A percentile compares a stretch with the other conserved stretches of the same genome.
These are phyloP conservation scores for Monosporascus sp. DNA, from an alignment of 2,329 filamentous ascomycete species.

Conservation along the genomic window DNA sequence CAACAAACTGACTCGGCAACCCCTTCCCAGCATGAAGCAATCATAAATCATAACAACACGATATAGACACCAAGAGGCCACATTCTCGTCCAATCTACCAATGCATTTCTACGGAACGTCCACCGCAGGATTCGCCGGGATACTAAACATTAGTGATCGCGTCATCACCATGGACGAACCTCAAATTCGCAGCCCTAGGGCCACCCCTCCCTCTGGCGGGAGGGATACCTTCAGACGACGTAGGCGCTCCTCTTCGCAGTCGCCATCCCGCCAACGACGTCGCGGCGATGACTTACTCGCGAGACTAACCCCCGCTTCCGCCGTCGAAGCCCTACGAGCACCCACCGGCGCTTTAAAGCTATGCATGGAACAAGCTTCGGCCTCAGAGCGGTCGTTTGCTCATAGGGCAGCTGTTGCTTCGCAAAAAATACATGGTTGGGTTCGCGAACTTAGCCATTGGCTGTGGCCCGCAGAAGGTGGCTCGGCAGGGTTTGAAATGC, in stretches of 20 bases:
- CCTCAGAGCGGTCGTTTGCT: constrained; percentile 65
- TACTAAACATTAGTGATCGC: constrained; percentile 19
- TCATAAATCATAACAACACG: not conserved
- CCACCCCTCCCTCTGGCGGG: constrained; percentile 30
- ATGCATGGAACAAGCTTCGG: constrained; percentile 59
- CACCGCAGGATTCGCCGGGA: constrained; percentile 9
- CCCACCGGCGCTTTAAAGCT: constrained; percentile 47
- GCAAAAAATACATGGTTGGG: constrained; percentile 67
- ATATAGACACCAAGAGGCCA: constrained; percentile 4
- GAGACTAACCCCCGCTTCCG: constrained; percentile 55
- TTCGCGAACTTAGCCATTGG: constrained; percentile 63
- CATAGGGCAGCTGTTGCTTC: constrained; percentile 65
- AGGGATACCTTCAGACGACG: constrained; percentile 34
- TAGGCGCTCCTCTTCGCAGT: constrained; percentile 34
- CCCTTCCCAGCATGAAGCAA: not conserved
- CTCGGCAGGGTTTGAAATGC: constrained; percentile 50
- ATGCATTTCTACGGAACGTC: constrained; percentile 9
- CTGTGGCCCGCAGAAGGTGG: constrained; percentile 47
- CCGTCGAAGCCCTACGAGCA: constrained; percentile 53
- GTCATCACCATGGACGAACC: constrained; percentile 26
- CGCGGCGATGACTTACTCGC: constrained; percentile 54
- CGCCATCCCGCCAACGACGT: constrained; percentile 41
- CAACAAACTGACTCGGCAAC: not conserved
- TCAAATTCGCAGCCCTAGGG: constrained; percentile 15
- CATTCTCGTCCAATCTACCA: constrained; percentile 8